phyloP scores from a whole-genome alignment of 2,329 filamentous ascomycete genomes.

The Fusarium haematococcum region DNA sequence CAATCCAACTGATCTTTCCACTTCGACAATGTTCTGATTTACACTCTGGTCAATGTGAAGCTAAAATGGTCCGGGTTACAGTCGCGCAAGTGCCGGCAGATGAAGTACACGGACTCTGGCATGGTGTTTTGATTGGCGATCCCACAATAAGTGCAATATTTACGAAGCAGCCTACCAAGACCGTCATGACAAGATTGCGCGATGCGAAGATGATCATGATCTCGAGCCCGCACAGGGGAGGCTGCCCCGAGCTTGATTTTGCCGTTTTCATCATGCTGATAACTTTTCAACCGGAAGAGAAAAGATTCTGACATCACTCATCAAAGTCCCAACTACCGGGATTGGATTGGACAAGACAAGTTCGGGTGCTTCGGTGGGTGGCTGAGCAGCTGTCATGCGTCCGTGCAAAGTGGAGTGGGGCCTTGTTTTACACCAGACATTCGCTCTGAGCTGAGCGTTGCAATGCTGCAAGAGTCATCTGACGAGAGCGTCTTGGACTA shows the following conservation, averaged over 20 bases:
- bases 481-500: not conserved
- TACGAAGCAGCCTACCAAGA: not conserved
- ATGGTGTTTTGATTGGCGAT: not conserved
- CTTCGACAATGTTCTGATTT: not conserved
- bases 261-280: constrained; percentile 1
- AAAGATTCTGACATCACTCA: constrained; percentile 16
- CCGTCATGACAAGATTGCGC: not conserved
- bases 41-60: not conserved
- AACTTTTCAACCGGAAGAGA: not conserved
- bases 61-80: not conserved
- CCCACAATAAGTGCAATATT: not conserved
- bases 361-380: constrained; percentile 11
- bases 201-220: not conserved
- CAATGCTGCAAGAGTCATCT: constrained; percentile 4
- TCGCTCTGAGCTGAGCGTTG: not conserved
- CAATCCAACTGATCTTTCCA: constrained; percentile 42
- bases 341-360: constrained; percentile 5
- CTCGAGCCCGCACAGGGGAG: not conserved
- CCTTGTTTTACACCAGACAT: not conserved
- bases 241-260: not conserved
- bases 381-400: constrained; percentile 23
- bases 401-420: constrained; percentile 3
- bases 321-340: constrained; percentile 10
- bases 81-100: constrained; percentile 22
- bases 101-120: not conserved